Conservation (phyloP, 2,329 filamentous ascomycete species). For the Phialemonium atrogriseum region DNA sequence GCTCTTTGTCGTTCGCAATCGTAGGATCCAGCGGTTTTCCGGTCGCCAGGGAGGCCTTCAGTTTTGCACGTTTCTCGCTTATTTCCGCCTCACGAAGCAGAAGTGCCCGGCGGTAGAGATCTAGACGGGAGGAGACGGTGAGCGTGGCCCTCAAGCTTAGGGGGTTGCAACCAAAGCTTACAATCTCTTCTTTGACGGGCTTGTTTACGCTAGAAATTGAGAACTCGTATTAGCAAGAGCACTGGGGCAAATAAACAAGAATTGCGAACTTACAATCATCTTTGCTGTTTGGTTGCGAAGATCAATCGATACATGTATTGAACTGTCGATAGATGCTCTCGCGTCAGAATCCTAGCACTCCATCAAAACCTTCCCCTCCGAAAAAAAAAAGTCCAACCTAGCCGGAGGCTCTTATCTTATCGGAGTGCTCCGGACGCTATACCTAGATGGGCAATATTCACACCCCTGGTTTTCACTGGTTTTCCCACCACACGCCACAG, state of each 20-base stretch:
- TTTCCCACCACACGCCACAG: conserved; percentile 6
- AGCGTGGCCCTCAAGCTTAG: background rate
- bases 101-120: conserved; percentile 84
- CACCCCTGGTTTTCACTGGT: no score
- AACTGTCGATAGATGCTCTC: no score
- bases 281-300: background rate
- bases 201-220: conserved; percentile 50
- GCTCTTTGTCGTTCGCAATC: conserved; percentile 76
- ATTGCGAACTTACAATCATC: conserved; percentile 1
- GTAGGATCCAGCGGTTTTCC: conserved; percentile 76
- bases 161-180: background rate
- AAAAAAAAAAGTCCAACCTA: conserved; percentile 4
- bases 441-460: no score
- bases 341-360: no score
- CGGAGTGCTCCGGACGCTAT: conserved; percentile 13
- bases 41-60: conserved; percentile 78
- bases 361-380: background rate
- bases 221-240: conserved; percentile 14
- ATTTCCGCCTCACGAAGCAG: conserved; percentile 87
- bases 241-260: conserved; percentile 20
- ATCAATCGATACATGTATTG: no score
- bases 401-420: conserved; percentile 2
- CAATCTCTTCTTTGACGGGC: conserved; percentile 71
- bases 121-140: background rate
- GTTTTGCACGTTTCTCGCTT: conserved; percentile 78